Conservation (phyloP, 1,284 basidiomycete genomes). For the Meira nashicola region DNA sequence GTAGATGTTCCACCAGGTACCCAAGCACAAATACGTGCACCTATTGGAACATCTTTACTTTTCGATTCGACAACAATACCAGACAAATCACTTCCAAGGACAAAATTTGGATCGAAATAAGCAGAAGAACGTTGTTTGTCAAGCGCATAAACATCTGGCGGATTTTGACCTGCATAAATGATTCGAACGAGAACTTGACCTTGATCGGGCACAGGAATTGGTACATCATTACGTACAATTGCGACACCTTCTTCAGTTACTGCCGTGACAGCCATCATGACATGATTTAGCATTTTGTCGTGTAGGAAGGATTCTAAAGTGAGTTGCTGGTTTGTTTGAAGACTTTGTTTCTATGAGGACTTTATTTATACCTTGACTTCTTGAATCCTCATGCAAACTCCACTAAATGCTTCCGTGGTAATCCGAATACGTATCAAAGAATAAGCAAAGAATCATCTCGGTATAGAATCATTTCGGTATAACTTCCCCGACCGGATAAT, state of each 20-base stretch:
- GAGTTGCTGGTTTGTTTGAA: no score
- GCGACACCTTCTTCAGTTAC: background rate
- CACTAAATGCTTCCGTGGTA: no score
- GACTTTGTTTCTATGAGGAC: no score
- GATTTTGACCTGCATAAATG: background rate
- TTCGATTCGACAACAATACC: background rate
- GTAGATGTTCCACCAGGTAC: background rate
- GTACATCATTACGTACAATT: background rate
- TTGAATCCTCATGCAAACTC: no score
- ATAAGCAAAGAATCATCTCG: no score
- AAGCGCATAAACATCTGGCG: background rate
- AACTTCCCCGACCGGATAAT: no score
- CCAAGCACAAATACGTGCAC: background rate
- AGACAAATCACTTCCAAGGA: background rate
- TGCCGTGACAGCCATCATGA: background rate
- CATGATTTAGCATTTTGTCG: background rate
- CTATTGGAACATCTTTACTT: background rate
- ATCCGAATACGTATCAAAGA: no score
- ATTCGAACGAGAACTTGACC: background rate
- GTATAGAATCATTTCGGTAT: no score
- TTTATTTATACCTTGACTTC: no score
- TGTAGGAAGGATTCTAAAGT: no score
- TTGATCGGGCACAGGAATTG: background rate
- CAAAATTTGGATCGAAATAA: background rate
- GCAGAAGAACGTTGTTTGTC: background rate